A percentile compares a stretch with the other conserved stretches of the same genome.
phyloP scores from a whole-genome alignment of 1,284 basidiomycete species.

The Exobasidium cylindrosporum region DNA sequence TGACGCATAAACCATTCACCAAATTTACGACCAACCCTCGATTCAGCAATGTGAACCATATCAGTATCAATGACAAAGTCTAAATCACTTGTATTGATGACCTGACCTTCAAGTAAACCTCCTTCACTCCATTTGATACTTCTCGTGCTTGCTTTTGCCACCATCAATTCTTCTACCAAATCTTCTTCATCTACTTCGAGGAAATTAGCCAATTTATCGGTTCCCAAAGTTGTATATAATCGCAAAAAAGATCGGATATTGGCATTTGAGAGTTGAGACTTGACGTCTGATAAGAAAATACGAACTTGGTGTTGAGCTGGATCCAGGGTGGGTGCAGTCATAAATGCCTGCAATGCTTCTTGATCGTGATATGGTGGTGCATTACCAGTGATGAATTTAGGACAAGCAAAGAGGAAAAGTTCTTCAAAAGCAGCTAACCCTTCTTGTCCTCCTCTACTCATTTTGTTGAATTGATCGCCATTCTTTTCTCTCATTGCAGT shows the following conservation, averaged over 20 bases:
- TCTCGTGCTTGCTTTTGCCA: constrained; percentile 75
- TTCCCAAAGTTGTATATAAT: constrained; percentile 88
- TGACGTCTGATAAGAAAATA: constrained; percentile 77
- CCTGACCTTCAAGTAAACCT: constrained; percentile 74
- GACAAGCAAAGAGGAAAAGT: constrained; percentile 88
- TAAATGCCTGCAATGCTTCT: constrained; percentile 64
- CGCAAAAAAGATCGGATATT: constrained; percentile 88
- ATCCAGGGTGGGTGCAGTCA: constrained; percentile 63
- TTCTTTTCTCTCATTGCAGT: constrained; percentile 89
- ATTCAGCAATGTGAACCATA: constrained; percentile 93
- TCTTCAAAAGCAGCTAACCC: constrained; percentile 84
- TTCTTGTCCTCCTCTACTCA: constrained; percentile 62
- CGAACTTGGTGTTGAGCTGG: constrained; percentile 78
- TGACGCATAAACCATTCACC: constrained; percentile 91
- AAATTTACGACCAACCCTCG: constrained; percentile 83
- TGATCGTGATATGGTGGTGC: constrained; percentile 81
- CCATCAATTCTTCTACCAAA: constrained; percentile 93
- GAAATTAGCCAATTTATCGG: constrained; percentile 86
- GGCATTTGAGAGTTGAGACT: constrained; percentile 72
- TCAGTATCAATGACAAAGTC: constrained; percentile 93
- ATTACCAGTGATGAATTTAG: constrained; percentile 92
- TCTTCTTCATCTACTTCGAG: constrained; percentile 83
- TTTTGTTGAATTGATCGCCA: constrained; percentile 81
- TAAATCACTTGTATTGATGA: constrained; percentile 83
- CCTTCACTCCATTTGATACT: constrained; percentile 67